These are phyloP conservation scores for Solanum arcanum DNA, from an alignment of 257 asterid species.

Conservation along the genomic window DNA sequence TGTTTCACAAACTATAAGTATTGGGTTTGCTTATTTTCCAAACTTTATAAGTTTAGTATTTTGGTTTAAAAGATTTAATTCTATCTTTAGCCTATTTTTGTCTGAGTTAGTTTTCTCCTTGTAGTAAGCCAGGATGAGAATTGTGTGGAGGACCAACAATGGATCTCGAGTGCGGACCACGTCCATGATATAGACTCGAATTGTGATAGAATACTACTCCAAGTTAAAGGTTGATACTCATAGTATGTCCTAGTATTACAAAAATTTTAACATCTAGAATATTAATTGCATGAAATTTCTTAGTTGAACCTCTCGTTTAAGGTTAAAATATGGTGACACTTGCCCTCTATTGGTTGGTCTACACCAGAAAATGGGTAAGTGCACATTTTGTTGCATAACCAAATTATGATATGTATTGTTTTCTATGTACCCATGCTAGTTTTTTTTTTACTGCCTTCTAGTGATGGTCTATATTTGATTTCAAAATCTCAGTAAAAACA, in stretches of 20 bases:
- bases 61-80: no score
- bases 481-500: no score
- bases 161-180: neutral
- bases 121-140: neutral
- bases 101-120: neutral
- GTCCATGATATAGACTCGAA: neutral
- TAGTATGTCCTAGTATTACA: neutral
- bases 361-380: slow-evolving; percentile 45
- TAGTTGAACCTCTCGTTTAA: neutral
- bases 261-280: neutral
- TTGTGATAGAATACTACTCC: neutral
- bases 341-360: slow-evolving; percentile 15
- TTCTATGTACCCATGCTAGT: neutral
- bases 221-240: neutral
- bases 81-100: neutral
- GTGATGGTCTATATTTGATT: neutral
- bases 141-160: neutral
- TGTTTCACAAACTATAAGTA: no score
- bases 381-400: neutral
- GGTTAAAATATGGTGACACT: neutral
- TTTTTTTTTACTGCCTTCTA: neutral
- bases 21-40: neutral
- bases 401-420: neutral
- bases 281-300: no score
- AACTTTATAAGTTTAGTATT: neutral